Base-by-base conservation (phyloP, 108 stramenopile species). In the Discostella pseudostelligera region DNA sequence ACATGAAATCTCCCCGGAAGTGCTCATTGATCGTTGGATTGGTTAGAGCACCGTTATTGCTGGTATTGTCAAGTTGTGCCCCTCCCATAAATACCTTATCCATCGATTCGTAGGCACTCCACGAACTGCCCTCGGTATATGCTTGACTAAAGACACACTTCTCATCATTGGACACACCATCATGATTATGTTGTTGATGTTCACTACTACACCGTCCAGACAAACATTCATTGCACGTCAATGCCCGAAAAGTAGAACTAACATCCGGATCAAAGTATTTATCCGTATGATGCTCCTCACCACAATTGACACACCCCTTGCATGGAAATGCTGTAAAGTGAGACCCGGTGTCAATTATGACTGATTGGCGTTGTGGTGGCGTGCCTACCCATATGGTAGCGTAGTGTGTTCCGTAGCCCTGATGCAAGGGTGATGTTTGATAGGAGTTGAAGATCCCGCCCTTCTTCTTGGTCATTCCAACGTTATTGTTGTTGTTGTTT, bases 271-370 rank as follows among this genome's bases (percentile, higher is more conserved):
- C 77, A 81, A 85, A 97, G 69, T 95, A 93, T 9, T 86, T 84
- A 77, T 98, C 96, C 2, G 97, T 97, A 57, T 98, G 97, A 78
- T 90, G 82, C 14, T 80, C 49, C 36, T 85, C 72, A 1, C 97
- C 97, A 67, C 97, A 91, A 37, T 72, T 60, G 8, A 59, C 19
- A 57, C 97, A 98, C 11, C 80, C 81, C 39, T 62, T 78, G 74
- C 97, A 97, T 0, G 97, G 97, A 65, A 98, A 98, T 17, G 96
- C 97, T 0, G 95, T 96, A 78, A 76, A 93, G 62, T 93, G 94
- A 14, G 79, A 81, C 1, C 97, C 97, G 4, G 97, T 98, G 69
- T 98, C 97, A 50, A 98, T 84, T 64, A 98, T 98, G 36, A 98
- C 87, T 13, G 94, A 86, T 39, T 95, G 87, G 19, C 97, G 87